Percentiles rank a stretch among this genome's conserved stretches.
These are phyloP conservation scores for Globisporangium irregulare DNA, from an alignment of 352 stramenopile species.

Conservation along the genomic window DNA sequence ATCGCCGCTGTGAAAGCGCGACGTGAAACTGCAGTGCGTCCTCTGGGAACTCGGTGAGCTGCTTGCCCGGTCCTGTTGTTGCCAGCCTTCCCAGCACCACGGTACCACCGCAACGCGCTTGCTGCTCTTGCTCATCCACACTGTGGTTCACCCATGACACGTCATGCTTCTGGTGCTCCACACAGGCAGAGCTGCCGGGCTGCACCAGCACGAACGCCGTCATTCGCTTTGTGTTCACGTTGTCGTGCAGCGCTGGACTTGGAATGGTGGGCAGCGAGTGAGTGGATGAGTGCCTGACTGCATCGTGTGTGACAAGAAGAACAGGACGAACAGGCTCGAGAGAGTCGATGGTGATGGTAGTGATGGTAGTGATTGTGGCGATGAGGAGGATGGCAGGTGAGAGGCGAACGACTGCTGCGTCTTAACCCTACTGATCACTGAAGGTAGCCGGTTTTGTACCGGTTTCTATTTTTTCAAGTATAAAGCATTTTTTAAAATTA, in stretches of 20 bases:
- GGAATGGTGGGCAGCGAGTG: neutral
- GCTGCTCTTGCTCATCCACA: neutral
- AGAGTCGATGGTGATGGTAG: no score
- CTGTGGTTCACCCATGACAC: no score
- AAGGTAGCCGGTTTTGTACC: no score
- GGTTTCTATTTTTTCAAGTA: no score
- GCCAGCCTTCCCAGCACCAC: constrained; percentile 15
- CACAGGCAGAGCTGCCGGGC: neutral
- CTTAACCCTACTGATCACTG: no score
- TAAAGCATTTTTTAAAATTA: no score
- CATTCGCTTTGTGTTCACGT: neutral
- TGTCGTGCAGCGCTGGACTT: neutral
- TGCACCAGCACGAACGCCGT: neutral
- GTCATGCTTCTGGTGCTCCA: neutral
- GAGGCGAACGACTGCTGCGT: no score
- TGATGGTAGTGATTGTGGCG: neutral
- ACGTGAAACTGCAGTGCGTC: constrained; percentile 29
- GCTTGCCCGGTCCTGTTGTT: constrained; percentile 34
- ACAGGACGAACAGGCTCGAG: neutral
- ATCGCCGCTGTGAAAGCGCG: constrained; percentile 37
- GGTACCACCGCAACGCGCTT: neutral
- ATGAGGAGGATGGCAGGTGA: no score
- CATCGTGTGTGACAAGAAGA: neutral
- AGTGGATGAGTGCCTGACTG: no score
- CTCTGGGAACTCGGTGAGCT: constrained; percentile 24